A percentile compares a stretch with the other conserved stretches of the same genome.
These are phyloP conservation scores for Truncatella angustata DNA, from an alignment of 2,329 filamentous ascomycete genomes.

Conservation along the genomic window DNA sequence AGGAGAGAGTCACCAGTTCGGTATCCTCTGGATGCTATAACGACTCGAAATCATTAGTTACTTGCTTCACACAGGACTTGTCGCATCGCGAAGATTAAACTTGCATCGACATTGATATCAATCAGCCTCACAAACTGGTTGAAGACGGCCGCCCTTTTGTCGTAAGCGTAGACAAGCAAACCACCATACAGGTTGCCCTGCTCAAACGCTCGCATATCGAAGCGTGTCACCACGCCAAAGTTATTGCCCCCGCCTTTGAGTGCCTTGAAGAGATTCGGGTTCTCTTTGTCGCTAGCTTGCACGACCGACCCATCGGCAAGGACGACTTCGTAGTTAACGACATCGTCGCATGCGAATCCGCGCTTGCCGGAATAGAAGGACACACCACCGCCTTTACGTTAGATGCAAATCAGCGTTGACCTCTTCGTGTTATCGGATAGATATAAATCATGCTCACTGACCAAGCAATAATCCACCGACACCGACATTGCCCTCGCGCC, in stretches of 20 bases:
- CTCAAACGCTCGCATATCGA: constrained; percentile 31
- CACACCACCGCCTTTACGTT: constrained; percentile 17
- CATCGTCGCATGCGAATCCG: constrained; percentile 34
- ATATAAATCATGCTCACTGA: too few relatives aligned
- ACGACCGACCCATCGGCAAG: constrained; percentile 39
- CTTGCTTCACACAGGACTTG: too few relatives aligned
- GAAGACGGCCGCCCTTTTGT: not conserved
- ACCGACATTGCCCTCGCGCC: constrained; percentile 13
- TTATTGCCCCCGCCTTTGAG: constrained; percentile 47
- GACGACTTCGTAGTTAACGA: constrained; percentile 41
- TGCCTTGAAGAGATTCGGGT: constrained; percentile 43
- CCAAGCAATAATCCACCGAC: constrained; percentile 20
- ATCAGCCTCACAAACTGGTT: constrained; percentile 18
- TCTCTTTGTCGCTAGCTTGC: constrained; percentile 27
- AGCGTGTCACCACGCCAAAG: constrained; percentile 40
- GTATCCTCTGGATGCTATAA: too few relatives aligned
- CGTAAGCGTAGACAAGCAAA: not conserved
- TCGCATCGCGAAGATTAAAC: too few relatives aligned
- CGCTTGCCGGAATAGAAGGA: constrained; percentile 8
- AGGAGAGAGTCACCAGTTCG: too few relatives aligned
- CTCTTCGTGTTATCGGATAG: too few relatives aligned
- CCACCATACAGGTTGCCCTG: too few relatives aligned
- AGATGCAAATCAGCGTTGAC: too few relatives aligned
- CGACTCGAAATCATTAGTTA: too few relatives aligned
- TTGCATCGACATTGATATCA: too few relatives aligned